These are phyloP conservation scores for Pittosporum tobira DNA, from an alignment of 129 eudicot genomes.

Conservation along the genomic window DNA sequence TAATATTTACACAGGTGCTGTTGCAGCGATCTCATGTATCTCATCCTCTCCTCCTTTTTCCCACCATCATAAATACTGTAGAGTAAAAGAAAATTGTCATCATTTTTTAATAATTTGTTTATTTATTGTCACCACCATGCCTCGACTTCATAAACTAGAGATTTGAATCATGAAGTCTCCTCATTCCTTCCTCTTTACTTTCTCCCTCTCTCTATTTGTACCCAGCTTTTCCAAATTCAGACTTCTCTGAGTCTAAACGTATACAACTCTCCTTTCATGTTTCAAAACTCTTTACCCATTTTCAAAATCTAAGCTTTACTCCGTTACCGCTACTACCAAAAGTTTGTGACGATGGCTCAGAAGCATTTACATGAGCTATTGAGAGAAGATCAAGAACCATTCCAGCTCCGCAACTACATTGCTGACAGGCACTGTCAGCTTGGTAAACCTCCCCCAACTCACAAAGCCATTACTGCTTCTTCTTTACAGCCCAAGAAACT, in stretches of 20 bases:
- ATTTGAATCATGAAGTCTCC: slow-evolving; percentile 54
- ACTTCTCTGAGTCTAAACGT: slow-evolving; percentile 23
- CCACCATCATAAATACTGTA: not conserved
- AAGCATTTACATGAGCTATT: slow-evolving; percentile 61
- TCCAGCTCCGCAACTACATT: slow-evolving; percentile 52
- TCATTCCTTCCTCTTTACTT: slow-evolving; percentile 24
- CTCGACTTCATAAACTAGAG: slow-evolving; percentile 35
- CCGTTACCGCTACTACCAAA: slow-evolving; percentile 4
- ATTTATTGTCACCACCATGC: slow-evolving; percentile 23
- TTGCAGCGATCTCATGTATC: not conserved
- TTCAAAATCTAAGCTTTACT: slow-evolving; percentile 5
- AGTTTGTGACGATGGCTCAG: slow-evolving; percentile 19
- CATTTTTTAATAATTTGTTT: slow-evolving; percentile 5
- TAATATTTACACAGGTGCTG: not conserved
- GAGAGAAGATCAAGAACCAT: slow-evolving; percentile 87
- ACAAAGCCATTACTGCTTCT: slow-evolving; percentile 1
- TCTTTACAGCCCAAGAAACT: slow-evolving; percentile 26
- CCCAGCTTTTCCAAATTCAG: slow-evolving; percentile 19
- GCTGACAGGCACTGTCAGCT: slow-evolving; percentile 45
- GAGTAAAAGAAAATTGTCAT: not conserved
- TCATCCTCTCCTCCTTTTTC: not conserved
- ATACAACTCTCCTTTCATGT: slow-evolving; percentile 8
- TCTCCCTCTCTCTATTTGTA: slow-evolving; percentile 5
- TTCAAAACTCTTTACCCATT: slow-evolving; percentile 11
- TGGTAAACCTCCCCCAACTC: slow-evolving; percentile 8